A percentile compares a stretch with the other conserved stretches of the same genome.
These are phyloP conservation scores for Nicotiana otophora DNA, from an alignment of 257 asterid genomes.

Conservation along the genomic window DNA sequence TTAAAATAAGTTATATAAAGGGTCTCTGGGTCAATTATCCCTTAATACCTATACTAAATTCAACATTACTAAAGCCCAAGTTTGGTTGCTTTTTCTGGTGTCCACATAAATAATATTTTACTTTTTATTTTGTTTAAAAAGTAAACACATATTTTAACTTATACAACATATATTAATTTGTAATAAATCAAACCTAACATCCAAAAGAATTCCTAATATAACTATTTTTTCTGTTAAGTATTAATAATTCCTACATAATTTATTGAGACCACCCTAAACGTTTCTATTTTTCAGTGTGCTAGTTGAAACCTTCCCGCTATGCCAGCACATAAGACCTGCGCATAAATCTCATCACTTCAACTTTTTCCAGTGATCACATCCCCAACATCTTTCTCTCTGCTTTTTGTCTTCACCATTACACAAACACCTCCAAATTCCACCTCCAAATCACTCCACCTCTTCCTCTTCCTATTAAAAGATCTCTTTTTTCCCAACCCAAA, in stretches of 20 bases:
- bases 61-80: too few relatives aligned
- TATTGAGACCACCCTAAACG: not conserved
- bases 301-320: not conserved
- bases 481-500: not conserved
- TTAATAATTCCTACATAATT: not conserved
- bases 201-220: too few relatives aligned
- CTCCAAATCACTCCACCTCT: not conserved
- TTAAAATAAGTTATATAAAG: too few relatives aligned
- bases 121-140: too few relatives aligned
- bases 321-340: not conserved
- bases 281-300: not conserved
- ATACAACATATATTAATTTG: too few relatives aligned
- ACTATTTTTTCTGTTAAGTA: too few relatives aligned
- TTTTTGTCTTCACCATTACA: not conserved
- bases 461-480: not conserved
- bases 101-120: too few relatives aligned
- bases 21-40: too few relatives aligned
- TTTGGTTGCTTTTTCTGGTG: too few relatives aligned
- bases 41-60: too few relatives aligned
- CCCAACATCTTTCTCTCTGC: not conserved
- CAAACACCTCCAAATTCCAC: not conserved
- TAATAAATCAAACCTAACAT: too few relatives aligned
- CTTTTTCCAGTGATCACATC: not conserved
- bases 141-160: too few relatives aligned
- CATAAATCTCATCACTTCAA: conserved; percentile 5